These are phyloP conservation scores for Sordariomycetes sp. DNA, from an alignment of 2,329 filamentous ascomycete species.

Conservation along the genomic window DNA sequence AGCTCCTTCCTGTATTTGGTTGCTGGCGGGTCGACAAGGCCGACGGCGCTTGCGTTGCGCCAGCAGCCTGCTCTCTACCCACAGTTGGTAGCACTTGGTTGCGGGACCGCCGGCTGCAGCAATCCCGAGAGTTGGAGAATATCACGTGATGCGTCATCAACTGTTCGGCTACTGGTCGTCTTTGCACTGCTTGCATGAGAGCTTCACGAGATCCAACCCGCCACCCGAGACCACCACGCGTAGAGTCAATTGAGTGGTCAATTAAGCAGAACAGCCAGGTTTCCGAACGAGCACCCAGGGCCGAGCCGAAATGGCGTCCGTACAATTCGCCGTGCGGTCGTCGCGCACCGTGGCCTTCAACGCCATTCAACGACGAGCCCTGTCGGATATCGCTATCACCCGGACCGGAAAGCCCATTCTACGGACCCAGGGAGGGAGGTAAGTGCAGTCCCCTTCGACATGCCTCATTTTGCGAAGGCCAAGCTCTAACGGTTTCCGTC, in stretches of 20 bases:
- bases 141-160: neutral
- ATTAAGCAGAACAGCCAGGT: conserved; percentile 8
- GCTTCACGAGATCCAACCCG: neutral
- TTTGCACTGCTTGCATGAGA: neutral
- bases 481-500: conserved; percentile 15
- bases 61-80: neutral
- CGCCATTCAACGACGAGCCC: conserved; percentile 37
- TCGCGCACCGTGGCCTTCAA: conserved; percentile 34
- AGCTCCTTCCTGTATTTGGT: neutral
- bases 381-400: conserved; percentile 85
- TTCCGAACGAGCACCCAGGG: neutral
- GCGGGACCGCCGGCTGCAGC: neutral
- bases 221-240: neutral
- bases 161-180: neutral
- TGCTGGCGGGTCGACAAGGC: neutral
- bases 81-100: no score
- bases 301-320: conserved; percentile 37
- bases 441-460: conserved; percentile 21
- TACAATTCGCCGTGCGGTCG: conserved; percentile 45
- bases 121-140: neutral
- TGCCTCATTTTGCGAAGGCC: conserved; percentile 1
- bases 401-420: conserved; percentile 94
- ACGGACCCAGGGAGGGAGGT: conserved; percentile 83
- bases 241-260: conserved; percentile 4
- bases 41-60: neutral